Conservation (phyloP, 495 filamentous ascomycete species). For the Sphaerosporella brunnea region DNA sequence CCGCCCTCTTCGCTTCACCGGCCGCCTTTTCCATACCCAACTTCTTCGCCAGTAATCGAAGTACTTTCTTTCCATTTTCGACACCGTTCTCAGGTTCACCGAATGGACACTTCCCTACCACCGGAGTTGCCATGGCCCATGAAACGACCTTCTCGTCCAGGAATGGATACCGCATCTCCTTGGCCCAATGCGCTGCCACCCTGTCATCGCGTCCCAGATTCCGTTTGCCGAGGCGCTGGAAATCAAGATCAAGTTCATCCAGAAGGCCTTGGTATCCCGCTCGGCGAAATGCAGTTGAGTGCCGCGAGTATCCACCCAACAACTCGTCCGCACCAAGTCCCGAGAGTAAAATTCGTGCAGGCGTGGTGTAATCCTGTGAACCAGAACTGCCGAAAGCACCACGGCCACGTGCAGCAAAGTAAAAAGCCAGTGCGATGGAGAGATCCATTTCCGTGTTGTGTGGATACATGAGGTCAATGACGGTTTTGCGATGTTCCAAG, state of each 20-base stretch:
- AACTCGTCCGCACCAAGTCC: conserved; percentile 93
- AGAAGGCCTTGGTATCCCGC: conserved; percentile 51
- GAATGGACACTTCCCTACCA: conserved; percentile 79
- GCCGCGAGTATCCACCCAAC: conserved; percentile 80
- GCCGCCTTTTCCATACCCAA: conserved; percentile 55
- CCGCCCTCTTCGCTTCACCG: conserved; percentile 76
- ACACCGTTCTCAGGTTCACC: conserved; percentile 26
- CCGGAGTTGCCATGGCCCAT: conserved; percentile 55
- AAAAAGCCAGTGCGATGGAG: conserved; percentile 82
- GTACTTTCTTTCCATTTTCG: conserved; percentile 43
- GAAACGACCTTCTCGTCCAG: conserved; percentile 70
- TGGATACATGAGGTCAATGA: conserved; percentile 66
- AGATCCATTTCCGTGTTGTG: conserved; percentile 98
- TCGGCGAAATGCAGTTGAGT: conserved; percentile 53
- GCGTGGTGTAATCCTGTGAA: conserved; percentile 38
- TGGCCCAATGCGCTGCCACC: conserved; percentile 74
- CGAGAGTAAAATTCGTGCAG: conserved; percentile 70
- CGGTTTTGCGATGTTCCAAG: conserved; percentile 43
- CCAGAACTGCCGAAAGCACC: conserved; percentile 37
- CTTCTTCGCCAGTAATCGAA: conserved; percentile 59
- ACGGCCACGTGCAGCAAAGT: conserved; percentile 72
- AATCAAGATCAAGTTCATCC: conserved; percentile 71
- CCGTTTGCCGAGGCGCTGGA: conserved; percentile 68
- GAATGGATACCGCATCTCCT: conserved; percentile 81
- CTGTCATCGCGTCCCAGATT: conserved; percentile 91